A percentile compares a stretch with the other conserved stretches of the same genome.
These are phyloP conservation scores for Colletotrichum agaves DNA, from an alignment of 2,329 filamentous ascomycete species.

Conservation along the genomic window DNA sequence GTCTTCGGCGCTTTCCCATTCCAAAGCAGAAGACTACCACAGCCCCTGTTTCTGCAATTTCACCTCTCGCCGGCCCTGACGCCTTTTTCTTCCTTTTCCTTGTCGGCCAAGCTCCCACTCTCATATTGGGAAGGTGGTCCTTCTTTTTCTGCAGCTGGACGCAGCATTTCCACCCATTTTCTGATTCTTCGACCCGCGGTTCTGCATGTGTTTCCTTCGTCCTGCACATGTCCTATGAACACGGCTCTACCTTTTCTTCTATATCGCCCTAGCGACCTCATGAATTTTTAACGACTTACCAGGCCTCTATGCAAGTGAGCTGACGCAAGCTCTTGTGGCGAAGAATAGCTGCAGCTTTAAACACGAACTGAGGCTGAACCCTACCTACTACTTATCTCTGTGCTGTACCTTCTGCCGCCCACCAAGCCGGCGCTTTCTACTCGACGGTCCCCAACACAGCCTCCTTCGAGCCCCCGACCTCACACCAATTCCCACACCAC, in stretches of 20 bases:
- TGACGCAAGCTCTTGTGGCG: slow-evolving; percentile 34
- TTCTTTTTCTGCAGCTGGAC: not conserved
- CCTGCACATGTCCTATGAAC: not conserved
- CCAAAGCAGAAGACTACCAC: not conserved
- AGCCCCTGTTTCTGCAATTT: slow-evolving; percentile 16
- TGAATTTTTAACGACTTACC: slow-evolving; percentile 3
- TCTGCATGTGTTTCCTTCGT: slow-evolving; percentile 8
- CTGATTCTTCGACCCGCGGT: not conserved
- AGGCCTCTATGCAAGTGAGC: slow-evolving; percentile 19
- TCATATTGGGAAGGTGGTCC: not conserved
- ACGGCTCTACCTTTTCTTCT: not conserved
- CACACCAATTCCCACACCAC: not conserved
- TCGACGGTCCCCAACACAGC: slow-evolving; percentile 24
- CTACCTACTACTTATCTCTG: not conserved
- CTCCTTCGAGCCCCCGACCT: slow-evolving; percentile 18
- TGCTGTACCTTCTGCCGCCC: not conserved
- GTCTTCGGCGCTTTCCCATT: slow-evolving; percentile 25
- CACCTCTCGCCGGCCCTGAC: not conserved
- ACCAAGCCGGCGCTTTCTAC: not conserved
- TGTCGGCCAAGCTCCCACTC: slow-evolving; percentile 24
- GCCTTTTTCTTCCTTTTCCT: not conserved
- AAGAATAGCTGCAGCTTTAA: slow-evolving; percentile 23
- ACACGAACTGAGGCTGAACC: slow-evolving; percentile 7
- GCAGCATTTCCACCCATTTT: not conserved
- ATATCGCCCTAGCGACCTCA: slow-evolving; percentile 9